These are phyloP conservation scores for Persicaria tinctoria DNA, from an alignment of 148 eudicot genomes.

Conservation along the genomic window DNA sequence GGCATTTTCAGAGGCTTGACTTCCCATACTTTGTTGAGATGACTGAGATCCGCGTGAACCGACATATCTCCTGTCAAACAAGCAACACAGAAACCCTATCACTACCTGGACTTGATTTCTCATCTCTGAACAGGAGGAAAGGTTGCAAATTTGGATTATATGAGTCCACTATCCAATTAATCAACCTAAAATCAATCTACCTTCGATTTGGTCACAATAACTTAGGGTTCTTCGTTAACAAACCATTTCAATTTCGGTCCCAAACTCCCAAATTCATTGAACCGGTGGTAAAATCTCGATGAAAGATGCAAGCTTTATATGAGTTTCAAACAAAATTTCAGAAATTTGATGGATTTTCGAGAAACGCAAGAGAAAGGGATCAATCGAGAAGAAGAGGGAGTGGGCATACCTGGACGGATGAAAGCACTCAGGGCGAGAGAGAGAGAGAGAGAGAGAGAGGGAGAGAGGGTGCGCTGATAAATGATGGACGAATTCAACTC, in stretches of 20 bases:
- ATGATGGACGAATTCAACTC: not conserved
- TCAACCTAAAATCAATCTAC: not conserved
- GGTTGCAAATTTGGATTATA: conserved; percentile 2
- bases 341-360: not conserved
- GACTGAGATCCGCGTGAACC: conserved; percentile 39
- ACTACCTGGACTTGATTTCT: not conserved
- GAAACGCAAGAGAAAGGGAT: not conserved
- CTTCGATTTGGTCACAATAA: not conserved
- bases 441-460: not conserved
- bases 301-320: not conserved
- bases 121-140: not conserved
- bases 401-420: conserved; percentile 1
- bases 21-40: conserved; percentile 83
- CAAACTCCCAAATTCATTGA: not conserved
- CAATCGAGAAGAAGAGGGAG: not conserved
- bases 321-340: not conserved
- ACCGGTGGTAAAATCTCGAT: not conserved
- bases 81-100: not conserved
- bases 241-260: not conserved
- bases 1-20: conserved; percentile 54
- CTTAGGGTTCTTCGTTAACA: conserved; percentile 1
- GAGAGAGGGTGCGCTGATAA: not conserved
- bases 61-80: conserved; percentile 5
- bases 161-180: not conserved
- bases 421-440: not conserved